A percentile compares a stretch with the other conserved stretches of the same genome.
These are phyloP conservation scores for Fusarium nodosum DNA, from an alignment of 2,329 filamentous ascomycete genomes.

Conservation along the genomic window DNA sequence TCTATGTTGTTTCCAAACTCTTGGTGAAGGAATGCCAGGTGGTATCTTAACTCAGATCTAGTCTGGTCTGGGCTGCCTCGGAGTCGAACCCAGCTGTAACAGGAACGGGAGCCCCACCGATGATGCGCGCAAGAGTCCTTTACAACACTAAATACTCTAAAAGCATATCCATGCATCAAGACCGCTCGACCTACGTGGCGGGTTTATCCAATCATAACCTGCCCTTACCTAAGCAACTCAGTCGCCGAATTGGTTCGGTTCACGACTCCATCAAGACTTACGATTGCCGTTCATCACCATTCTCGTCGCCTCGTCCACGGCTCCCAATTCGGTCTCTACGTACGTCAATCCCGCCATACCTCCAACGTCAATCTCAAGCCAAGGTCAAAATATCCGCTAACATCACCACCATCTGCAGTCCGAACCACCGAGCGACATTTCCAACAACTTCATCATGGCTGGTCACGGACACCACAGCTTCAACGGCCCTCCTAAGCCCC, in stretches of 20 bases:
- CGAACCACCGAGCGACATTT: conserved; percentile 30
- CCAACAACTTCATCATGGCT: conserved; percentile 44
- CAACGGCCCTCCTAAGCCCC: conserved; percentile 57
- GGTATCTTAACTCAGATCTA: conserved; percentile 35
- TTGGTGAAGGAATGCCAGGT: conserved; percentile 36
- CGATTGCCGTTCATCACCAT: conserved; percentile 37
- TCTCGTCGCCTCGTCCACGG: conserved; percentile 33
- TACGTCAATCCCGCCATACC: conserved; percentile 30
- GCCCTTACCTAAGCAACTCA: conserved; percentile 46
- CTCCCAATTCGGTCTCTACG: conserved; percentile 42
- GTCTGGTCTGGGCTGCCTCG: conserved; percentile 1
- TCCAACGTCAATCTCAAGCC: accelerated
- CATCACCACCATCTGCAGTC: conserved; percentile 9
- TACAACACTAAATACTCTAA: conserved; percentile 3
- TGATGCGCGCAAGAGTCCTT: conserved; percentile 20
- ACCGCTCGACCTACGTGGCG: not conserved
- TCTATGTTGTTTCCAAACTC: conserved; percentile 23
- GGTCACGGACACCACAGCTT: conserved; percentile 46
- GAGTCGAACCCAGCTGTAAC: conserved; percentile 19
- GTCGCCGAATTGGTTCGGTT: conserved; percentile 41
- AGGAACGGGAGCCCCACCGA: conserved; percentile 30
- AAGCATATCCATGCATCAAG: conserved; percentile 3
- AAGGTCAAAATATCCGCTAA: conserved; percentile 9
- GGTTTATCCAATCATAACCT: conserved; percentile 31
- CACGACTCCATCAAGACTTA: conserved; percentile 38